These are phyloP conservation scores for Populus trichocarpa DNA, from an alignment of 441 rosid genomes.

Conservation along the genomic window DNA sequence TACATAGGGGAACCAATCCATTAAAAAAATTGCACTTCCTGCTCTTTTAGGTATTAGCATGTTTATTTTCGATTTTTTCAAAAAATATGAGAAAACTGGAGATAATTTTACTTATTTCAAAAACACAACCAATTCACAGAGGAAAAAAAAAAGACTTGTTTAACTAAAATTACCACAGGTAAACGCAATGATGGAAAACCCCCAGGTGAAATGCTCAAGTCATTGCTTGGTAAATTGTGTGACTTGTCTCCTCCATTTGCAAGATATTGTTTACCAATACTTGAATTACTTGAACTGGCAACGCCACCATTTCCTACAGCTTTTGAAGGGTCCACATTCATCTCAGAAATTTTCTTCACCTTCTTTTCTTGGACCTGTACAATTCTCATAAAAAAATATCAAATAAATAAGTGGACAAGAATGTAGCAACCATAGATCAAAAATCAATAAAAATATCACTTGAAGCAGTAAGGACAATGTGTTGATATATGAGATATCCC, in stretches of 20 bases:
- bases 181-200: constrained; percentile 77
- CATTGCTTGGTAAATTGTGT: constrained; percentile 42
- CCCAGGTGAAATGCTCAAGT: constrained; percentile 60
- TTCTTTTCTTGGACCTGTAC: constrained; percentile 94
- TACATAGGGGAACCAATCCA: background rate
- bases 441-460: background rate
- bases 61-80: background rate
- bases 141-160: constrained; percentile 15
- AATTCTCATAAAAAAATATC: constrained; percentile 13
- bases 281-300: constrained; percentile 64
- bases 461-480: background rate
- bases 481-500: background rate
- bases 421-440: background rate
- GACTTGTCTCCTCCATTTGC: constrained; percentile 65
- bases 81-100: background rate
- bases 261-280: constrained; percentile 37
- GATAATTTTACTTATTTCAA: background rate
- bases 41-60: background rate
- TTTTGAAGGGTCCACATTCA: constrained; percentile 73
- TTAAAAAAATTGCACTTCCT: background rate
- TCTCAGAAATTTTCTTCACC: constrained; percentile 79
- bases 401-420: constrained; percentile 10
- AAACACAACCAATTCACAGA: constrained; percentile 5
- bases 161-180: constrained; percentile 85
- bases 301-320: constrained; percentile 59